Evolutionary conservation across 805 yeast genomes (phyloP).

Genomic region (Saturnispora dispora): DNA sequence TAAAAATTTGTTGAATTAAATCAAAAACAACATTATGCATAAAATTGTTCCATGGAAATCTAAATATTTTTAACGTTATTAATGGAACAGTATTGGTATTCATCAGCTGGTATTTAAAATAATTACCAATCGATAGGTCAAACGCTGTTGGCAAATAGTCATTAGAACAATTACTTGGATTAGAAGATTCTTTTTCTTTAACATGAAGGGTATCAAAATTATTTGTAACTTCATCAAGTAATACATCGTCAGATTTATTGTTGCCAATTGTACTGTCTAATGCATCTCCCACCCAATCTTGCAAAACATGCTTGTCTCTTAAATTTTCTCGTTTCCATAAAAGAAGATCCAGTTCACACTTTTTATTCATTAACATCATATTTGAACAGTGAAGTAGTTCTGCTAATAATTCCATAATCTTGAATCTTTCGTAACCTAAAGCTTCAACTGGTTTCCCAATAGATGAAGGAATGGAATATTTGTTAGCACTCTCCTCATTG

Average conservation of each 20-base stretch:
- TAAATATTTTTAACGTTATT: conserved; percentile 59
- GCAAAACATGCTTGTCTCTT: conserved; percentile 44
- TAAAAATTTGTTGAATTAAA: conserved; percentile 86
- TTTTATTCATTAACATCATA: conserved; percentile 82
- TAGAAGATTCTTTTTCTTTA: background rate
- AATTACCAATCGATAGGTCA: conserved; percentile 58
- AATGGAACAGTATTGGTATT: conserved; percentile 59
- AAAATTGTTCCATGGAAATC: conserved; percentile 94
- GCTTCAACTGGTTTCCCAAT: conserved; percentile 53
- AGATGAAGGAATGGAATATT: conserved; percentile 34
- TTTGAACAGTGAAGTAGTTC: conserved; percentile 93
- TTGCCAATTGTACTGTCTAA: background rate
- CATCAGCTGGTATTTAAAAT: conserved; percentile 65
- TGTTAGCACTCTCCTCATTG: background rate
- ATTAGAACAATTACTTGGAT: background rate
- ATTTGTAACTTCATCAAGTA: conserved; percentile 7
- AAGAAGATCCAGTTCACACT: conserved; percentile 49
- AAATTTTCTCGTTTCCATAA: conserved; percentile 62
- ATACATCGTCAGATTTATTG: conserved; percentile 14
- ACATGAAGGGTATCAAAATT: conserved; percentile 21
- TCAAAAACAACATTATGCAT: conserved; percentile 97
- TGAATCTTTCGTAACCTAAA: conserved; percentile 83
- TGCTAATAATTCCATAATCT: conserved; percentile 84
- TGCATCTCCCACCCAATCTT: conserved; percentile 4
- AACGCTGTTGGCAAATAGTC: conserved; percentile 13